These are phyloP conservation scores for Liquidambar formosana DNA, from an alignment of 164 flowering plant genomes.

Conservation along the genomic window DNA sequence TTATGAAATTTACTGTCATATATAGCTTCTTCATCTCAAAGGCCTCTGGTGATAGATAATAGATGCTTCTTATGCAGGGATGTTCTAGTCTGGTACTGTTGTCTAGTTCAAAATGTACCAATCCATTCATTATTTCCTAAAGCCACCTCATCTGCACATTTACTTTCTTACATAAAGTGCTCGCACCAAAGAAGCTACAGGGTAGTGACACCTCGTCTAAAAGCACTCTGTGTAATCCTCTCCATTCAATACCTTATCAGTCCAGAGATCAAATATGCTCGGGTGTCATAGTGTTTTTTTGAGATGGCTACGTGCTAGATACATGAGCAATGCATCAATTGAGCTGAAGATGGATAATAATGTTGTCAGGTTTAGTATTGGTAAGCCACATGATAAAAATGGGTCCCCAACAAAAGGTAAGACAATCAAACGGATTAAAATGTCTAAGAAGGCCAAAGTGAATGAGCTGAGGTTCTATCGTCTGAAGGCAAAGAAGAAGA, in stretches of 20 bases:
- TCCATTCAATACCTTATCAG: conserved; percentile 5
- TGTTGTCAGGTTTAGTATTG: conserved; percentile 67
- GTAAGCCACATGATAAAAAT: conserved; percentile 22
- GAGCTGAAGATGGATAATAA: conserved; percentile 53
- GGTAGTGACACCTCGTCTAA: conserved; percentile 7
- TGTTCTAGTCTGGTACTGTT: conserved; percentile 10
- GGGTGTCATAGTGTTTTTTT: conserved; percentile 9
- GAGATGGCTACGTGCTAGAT: conserved; percentile 29
- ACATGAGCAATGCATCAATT: conserved; percentile 42
- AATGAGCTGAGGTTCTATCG: conserved; percentile 75
- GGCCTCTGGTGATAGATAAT: no score
- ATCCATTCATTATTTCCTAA: conserved; percentile 13
- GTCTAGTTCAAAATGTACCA: conserved; percentile 11
- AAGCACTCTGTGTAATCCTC: conserved; percentile 10
- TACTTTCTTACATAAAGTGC: conserved; percentile 2
- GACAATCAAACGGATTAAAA: conserved; percentile 39
- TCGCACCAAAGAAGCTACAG: conserved; percentile 16
- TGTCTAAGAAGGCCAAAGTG: conserved; percentile 66
- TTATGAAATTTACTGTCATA: no score
- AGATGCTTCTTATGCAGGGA: conserved; percentile 35
- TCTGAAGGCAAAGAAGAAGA: conserved; percentile 76
- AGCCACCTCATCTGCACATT: conserved; percentile 4
- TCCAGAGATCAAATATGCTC: conserved; percentile 16
- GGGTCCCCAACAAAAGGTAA: conserved; percentile 23
- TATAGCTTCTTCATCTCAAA: background rate